Evolutionary conservation across 768 basidiomycete genomes (phyloP), one percentile per base, ranked within the genome.

Genomic region (Serpula lacrymans): DNA sequence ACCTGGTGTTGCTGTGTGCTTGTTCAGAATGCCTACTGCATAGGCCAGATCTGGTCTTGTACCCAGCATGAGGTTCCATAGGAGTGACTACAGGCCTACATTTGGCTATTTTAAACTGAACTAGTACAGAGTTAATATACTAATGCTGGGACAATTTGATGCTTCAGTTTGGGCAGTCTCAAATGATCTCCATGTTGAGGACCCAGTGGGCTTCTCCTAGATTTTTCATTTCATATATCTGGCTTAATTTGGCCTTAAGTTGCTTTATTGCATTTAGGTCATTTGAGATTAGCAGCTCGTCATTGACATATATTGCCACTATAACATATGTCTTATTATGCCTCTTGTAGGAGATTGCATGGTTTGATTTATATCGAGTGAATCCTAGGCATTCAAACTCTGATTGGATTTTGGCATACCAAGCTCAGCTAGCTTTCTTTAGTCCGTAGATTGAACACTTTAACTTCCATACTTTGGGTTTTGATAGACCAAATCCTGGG

Each of bases 11-110:
- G 42, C 30, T 22, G 48, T 23, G 36, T 47, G 47, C 24, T 52
- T 39, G 5, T 50, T 35, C 4, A 55, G 37, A 6, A 41, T 39
- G 12, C 29, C 28, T 14, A 49, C 39, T 23, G 60, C 53, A 47
- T 48, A 64, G 5, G 55, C 33, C 23, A 67, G 55, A 41, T 67
- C 60, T 5, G 58, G 61, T 10, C 47, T 43, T 4, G 61, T 60
- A 8, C 41, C 50, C 6, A 60, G 41, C 25, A 49, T 34, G 7
- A 56, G 46, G 42, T 6, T 49, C 43, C 26, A 55, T 48, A 12
- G 57, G 57, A 3, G 51, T 57, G 10, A 28, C 31, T 2, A 53
- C 42, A 3, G 51, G 43, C 29, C 55, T 48, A 9, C 45, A 41
- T 16, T 62, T 46, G 3, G 29, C 27, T 35, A 66, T 37, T 1